Evolutionary conservation across 148 eudicot genomes (phyloP).

Genomic region (Camellia japonica): DNA sequence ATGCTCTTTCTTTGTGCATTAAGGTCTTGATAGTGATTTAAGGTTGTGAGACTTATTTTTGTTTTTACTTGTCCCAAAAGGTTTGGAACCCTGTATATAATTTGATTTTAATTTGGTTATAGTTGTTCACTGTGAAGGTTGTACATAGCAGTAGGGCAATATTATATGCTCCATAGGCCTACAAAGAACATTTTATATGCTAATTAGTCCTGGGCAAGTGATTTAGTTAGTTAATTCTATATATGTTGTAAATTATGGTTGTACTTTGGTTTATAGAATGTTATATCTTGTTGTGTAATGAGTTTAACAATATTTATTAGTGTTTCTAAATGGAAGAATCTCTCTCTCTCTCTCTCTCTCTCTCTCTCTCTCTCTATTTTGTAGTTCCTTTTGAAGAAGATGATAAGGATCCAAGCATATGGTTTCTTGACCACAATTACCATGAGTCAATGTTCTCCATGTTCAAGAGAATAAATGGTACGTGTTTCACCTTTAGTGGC

Average conservation of each 20-base stretch:
- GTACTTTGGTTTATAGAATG: neutral
- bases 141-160: too few relatives aligned
- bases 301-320: neutral
- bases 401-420: slow-evolving; percentile 83
- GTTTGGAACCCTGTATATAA: neutral
- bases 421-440: slow-evolving; percentile 97
- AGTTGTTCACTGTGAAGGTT: too few relatives aligned
- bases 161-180: too few relatives aligned
- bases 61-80: neutral
- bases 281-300: neutral
- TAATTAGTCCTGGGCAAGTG: too few relatives aligned
- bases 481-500: neutral
- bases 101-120: too few relatives aligned
- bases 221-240: too few relatives aligned
- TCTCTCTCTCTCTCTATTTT: neutral
- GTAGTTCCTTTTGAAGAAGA: slow-evolving; percentile 82
- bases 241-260: too few relatives aligned
- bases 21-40: neutral
- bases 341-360: neutral
- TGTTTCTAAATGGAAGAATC: neutral
- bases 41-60: neutral
- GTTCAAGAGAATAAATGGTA: slow-evolving; percentile 89
- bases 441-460: slow-evolving; percentile 91
- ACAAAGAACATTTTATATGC: too few relatives aligned
- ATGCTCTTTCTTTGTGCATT: neutral